Evolutionary conservation across 139 green algal genomes (phyloP), one percentile per base, ranked within the genome.

Genomic region (Eudorina sp.): DNA sequence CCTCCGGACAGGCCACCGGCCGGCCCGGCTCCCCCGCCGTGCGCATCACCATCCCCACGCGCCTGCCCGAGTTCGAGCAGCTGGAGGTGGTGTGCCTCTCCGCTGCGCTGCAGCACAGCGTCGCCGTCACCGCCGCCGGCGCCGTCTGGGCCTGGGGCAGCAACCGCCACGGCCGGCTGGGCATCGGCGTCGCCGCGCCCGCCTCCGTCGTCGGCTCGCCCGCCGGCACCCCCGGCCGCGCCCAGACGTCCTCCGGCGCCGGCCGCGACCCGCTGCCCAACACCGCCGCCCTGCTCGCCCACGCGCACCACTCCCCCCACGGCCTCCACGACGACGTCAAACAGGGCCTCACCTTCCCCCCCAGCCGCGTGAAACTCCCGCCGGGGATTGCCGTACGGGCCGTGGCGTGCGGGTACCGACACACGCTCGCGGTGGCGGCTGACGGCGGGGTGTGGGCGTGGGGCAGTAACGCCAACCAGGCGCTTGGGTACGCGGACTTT

Each of bases 401-500:
- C 7, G 88, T 94, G 48, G 72, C 87, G n/a, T 93, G 92, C 75
- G 89, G 89, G 9, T 29, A 29, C 3, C 68, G 45, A 6, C 95
- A 97, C 90, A 94, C 86, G 9, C 84, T 94, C 21, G 92, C 89
- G 14, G 84, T 96, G 3, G 87, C 88, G 0, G 23, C 6, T 0
- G 90, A 93, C 51, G 95, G 94, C 5, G 69, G 60, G 19, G 92
- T 97, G 55, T 95, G 89, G 58, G 86, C 87, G 4, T 97, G 94
- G 94, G 94, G 94, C 55, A 73, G 81, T 69, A 94, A 96, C 84
- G 88, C 55, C 25, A 60, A 46, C 18, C 86, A 75, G 34, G 40
- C 53, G n/a, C 75, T 91, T 21, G 86, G 86, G 14, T n/a, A 85
- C 14, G 70, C 85, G 7, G 85, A 89, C 73, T 77, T 85, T 41